Conservation (phyloP, 2,329 filamentous ascomycete species). For the Chlorencoelia australis region DNA sequence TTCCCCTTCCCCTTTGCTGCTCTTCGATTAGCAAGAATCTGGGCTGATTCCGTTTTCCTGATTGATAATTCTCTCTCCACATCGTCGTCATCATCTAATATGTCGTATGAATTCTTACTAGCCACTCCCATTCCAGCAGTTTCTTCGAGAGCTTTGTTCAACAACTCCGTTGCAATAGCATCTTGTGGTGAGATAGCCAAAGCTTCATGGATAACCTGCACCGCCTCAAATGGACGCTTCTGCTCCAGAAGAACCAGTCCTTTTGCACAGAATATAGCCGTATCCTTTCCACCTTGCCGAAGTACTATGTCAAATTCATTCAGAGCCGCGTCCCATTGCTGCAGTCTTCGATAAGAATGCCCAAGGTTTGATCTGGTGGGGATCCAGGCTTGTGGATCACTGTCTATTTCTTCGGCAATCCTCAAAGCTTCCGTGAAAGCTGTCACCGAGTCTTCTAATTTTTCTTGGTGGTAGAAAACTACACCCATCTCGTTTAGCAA, state of each 20-base stretch:
- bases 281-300: constrained; percentile 69
- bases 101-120: constrained; percentile 17
- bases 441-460: constrained; percentile 62
- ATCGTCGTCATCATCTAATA: constrained; percentile 39
- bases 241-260: constrained; percentile 77
- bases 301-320: constrained; percentile 80
- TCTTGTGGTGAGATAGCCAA: constrained; percentile 71
- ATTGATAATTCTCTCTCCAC: constrained; percentile 44
- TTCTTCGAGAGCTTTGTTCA: constrained; percentile 61
- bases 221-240: constrained; percentile 63
- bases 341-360: constrained; percentile 70
- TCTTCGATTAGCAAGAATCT: constrained; percentile 17
- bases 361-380: constrained; percentile 80
- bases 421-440: constrained; percentile 70
- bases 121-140: constrained; percentile 33
- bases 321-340: constrained; percentile 61
- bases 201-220: constrained; percentile 75
- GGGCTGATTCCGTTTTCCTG: constrained; percentile 36
- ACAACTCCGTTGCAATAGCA: constrained; percentile 67
- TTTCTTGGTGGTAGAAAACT: constrained; percentile 87
- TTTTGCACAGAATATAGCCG: constrained; percentile 70
- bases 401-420: constrained; percentile 70
- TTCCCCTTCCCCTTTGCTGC: constrained; percentile 34
- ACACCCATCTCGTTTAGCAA: constrained; percentile 93
- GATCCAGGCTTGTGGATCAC: constrained; percentile 73